Percentiles rank a stretch among this genome's conserved stretches.
phyloP scores from a whole-genome alignment of 495 filamentous ascomycete genomes.

The Penicillium soppii region DNA sequence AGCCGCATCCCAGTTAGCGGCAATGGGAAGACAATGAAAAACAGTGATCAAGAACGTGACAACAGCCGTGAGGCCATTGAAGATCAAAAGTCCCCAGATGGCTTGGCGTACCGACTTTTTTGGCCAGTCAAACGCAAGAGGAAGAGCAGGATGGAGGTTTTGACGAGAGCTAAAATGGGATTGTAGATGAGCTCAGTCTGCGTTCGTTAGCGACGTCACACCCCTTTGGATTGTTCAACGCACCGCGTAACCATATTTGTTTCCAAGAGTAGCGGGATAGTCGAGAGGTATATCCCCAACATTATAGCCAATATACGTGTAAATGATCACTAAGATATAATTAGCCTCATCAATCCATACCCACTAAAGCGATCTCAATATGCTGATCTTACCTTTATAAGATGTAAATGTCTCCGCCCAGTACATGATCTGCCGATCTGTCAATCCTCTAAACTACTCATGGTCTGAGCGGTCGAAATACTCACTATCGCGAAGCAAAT shows the following conservation, averaged over 20 bases:
- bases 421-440: slow-evolving; percentile 12
- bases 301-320: slow-evolving; percentile 46
- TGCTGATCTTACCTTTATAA: slow-evolving; percentile 9
- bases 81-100: slow-evolving; percentile 41
- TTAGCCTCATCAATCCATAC: not conserved
- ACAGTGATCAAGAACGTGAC: slow-evolving; percentile 52
- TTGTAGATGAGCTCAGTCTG: slow-evolving; percentile 58
- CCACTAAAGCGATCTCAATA: not conserved
- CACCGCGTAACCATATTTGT: slow-evolving; percentile 18
- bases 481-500: slow-evolving; percentile 10
- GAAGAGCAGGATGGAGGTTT: slow-evolving; percentile 51
- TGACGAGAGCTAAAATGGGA: slow-evolving; percentile 57
- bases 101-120: slow-evolving; percentile 31
- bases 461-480: not conserved
- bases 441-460: not conserved
- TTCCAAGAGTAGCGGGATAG: not conserved
- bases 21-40: slow-evolving; percentile 50
- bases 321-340: slow-evolving; percentile 39
- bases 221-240: not conserved
- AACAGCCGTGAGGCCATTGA: slow-evolving; percentile 47
- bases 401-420: slow-evolving; percentile 19
- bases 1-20: slow-evolving; percentile 30
- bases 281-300: slow-evolving; percentile 33
- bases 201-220: slow-evolving; percentile 24
- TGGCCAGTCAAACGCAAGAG: slow-evolving; percentile 40